phyloP scores from a whole-genome alignment of 352 stramenopile species.

The Globisporangium nagaii region DNA sequence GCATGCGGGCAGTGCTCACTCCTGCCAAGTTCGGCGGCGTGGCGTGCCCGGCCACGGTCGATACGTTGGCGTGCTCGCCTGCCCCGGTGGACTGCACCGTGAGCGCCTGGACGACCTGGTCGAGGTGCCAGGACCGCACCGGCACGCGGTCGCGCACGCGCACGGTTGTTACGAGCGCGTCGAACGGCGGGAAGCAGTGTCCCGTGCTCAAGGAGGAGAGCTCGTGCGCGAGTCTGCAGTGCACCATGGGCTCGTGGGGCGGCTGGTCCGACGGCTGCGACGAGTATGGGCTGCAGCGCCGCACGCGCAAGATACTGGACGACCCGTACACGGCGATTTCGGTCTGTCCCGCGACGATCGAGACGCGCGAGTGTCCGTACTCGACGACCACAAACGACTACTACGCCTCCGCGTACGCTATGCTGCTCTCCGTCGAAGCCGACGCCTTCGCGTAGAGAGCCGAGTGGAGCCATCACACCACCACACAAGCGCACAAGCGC shows the following conservation, averaged over 20 bases:
- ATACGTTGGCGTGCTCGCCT: slow-evolving; percentile 10
- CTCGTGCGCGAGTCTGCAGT: slow-evolving; percentile 21
- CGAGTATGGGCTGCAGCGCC: slow-evolving; percentile 26
- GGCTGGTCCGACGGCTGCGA: slow-evolving; percentile 23
- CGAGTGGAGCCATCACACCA: not conserved
- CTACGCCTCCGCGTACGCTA: slow-evolving; percentile 1
- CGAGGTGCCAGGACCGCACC: slow-evolving; percentile 18
- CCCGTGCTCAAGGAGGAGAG: slow-evolving; percentile 8
- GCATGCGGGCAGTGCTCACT: slow-evolving; percentile 25
- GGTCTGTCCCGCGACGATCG: slow-evolving; percentile 18
- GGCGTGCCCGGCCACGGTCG: slow-evolving; percentile 16
- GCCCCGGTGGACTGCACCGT: slow-evolving; percentile 21
- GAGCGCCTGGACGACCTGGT: slow-evolving; percentile 17
- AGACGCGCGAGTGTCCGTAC: slow-evolving; percentile 27
- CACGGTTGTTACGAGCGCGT: slow-evolving; percentile 16
- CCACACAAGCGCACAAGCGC: not conserved
- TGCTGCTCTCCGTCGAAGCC: slow-evolving; percentile 18
- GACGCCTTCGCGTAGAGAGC: slow-evolving; percentile 16
- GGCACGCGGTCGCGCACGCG: slow-evolving; percentile 16
- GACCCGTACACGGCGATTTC: slow-evolving; percentile 27
- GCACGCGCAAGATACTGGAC: slow-evolving; percentile 20
- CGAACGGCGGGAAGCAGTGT: slow-evolving; percentile 26
- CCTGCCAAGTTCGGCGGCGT: slow-evolving; percentile 27
- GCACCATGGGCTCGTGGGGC: slow-evolving; percentile 23
- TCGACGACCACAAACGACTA: slow-evolving; percentile 26